Percentiles rank a stretch among this genome's conserved stretches.
Evolutionary conservation across 345 rosid genomes (phyloP).

Genomic region (Eucalyptus pauciflora): DNA sequence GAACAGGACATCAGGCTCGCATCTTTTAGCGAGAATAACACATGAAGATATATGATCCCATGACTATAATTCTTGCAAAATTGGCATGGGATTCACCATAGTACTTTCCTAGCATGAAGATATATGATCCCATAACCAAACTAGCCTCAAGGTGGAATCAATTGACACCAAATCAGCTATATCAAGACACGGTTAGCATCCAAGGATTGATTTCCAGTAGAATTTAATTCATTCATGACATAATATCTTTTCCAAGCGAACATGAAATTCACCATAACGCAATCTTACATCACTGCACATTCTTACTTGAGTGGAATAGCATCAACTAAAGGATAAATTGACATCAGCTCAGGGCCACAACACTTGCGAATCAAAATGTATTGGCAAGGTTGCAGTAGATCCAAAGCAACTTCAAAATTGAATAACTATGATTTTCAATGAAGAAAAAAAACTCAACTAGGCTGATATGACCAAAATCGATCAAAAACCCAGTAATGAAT

Average conservation of each 20-base stretch:
- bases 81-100: too few species aligned
- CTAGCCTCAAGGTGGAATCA: neutral
- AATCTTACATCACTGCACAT: too few species aligned
- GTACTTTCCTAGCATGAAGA: too few species aligned
- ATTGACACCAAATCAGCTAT: too few species aligned
- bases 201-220: neutral
- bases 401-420: neutral
- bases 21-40: neutral
- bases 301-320: neutral
- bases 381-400: neutral
- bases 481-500: too few species aligned
- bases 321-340: neutral
- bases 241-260: neutral
- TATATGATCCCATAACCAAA: too few species aligned
- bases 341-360: neutral
- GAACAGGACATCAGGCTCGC: neutral
- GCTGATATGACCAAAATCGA: neutral
- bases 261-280: neutral
- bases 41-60: neutral
- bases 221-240: neutral
- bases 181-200: neutral
- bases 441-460: neutral
- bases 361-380: accelerated
- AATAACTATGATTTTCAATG: neutral
- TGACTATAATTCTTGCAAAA: too few species aligned